Conservation (phyloP, 1,139 yeast genomes). For the Pichia sp. region DNA sequence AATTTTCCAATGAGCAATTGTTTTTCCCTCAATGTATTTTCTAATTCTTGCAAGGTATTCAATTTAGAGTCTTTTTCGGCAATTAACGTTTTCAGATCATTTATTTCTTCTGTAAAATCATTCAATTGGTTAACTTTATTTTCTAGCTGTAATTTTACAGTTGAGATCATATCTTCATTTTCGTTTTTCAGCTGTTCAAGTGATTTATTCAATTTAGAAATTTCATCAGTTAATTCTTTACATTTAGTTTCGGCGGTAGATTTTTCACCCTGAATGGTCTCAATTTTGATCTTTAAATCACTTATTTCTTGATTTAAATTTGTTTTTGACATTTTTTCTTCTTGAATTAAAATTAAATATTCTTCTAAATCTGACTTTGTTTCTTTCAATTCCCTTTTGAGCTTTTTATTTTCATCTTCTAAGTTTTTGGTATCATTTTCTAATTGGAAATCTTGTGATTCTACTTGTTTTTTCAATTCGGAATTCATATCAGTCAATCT, state of each 20-base stretch:
- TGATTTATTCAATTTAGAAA: slow-evolving; percentile 19
- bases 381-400: slow-evolving; percentile 33
- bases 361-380: slow-evolving; percentile 42
- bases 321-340: slow-evolving; percentile 40
- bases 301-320: slow-evolving; percentile 39
- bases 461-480: slow-evolving; percentile 40
- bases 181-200: slow-evolving; percentile 27
- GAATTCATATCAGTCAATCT: slow-evolving; percentile 47
- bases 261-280: slow-evolving; percentile 9
- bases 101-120: slow-evolving; percentile 20
- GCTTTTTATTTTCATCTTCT: slow-evolving; percentile 28
- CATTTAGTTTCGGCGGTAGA: slow-evolving; percentile 9
- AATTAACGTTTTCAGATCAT: slow-evolving; percentile 17
- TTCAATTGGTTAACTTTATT: slow-evolving; percentile 11
- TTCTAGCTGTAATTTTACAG: slow-evolving; percentile 10
- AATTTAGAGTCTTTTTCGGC: slow-evolving; percentile 27
- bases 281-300: slow-evolving; percentile 35
- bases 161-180: slow-evolving; percentile 14
- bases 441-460: slow-evolving; percentile 25
- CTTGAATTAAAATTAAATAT: slow-evolving; percentile 41
- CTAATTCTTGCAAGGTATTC: slow-evolving; percentile 33
- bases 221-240: slow-evolving; percentile 7
- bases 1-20: slow-evolving; percentile 80
- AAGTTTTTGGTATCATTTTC: slow-evolving; percentile 18
- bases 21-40: slow-evolving; percentile 60